Evolutionary conservation across 306 rosid species (phyloP), one percentile per base, ranked within the genome.

Genomic region (Leucaena leucocephala): DNA sequence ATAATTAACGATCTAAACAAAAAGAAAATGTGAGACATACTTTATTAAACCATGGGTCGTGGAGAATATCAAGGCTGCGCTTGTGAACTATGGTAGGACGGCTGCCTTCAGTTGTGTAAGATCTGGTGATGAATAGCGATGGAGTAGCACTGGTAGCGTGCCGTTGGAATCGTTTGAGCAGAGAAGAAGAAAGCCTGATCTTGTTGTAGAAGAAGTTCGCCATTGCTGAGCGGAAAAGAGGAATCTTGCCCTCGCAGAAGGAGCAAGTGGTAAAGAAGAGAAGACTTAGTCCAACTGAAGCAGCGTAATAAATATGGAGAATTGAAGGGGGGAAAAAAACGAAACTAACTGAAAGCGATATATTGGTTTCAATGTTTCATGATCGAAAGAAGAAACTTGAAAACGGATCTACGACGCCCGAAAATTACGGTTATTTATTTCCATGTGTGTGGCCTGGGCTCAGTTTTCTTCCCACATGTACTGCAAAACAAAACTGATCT

Each of bases 41-140:
- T 76, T 93, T 96, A 54, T 96, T 96, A 89, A 96, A 96, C 99
- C 97, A 96, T 63, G 99, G 98, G 74, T 96, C 99, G 34, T 96
- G 99, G 48, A 96, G 99, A 76, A 96, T 96, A 72, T 96, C 99
- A 57, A 93, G 89, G 82, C 99, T 93, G 68, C 97, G 99, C 81
- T 96, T 96, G 79, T 93, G 96, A 34, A 96, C 89, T 43, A 96
- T 90, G 80, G 93, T 21, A 0, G 99, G 99, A 8, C 98, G 96
- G 71, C 86, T 87, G n/a, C 97, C 92, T 75, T 90, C 99, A 59
- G 74, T 65, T 0, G 98, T 89, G 87, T 90, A 90, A 43, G 93
- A 89, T 91, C 98, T 84, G 3, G 88, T 44, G 21, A 58, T 84
- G 54, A 78, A 33, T 46, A 49, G 43, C 55, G 73, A 69, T 19